phyloP scores from a whole-genome alignment of 257 asterid genomes.

The Marsdenia floribunda region DNA sequence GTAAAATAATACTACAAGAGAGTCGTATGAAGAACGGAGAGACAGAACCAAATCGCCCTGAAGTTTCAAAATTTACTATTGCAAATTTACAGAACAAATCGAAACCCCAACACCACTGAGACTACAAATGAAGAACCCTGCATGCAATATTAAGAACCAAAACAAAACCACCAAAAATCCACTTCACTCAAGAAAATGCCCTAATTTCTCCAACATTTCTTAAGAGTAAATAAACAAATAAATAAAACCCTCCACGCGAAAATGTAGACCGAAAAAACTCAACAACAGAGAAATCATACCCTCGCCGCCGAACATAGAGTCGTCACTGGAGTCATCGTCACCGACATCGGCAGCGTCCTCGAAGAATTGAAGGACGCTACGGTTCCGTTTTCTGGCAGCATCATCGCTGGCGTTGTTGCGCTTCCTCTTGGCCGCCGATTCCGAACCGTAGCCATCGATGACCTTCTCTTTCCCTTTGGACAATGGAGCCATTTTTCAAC shows the following conservation, averaged over 20 bases:
- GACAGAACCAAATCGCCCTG: not conserved
- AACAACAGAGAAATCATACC: slow-evolving; percentile 7
- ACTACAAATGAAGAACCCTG: not conserved
- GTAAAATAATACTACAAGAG: not conserved
- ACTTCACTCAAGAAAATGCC: not conserved
- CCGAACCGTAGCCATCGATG: slow-evolving; percentile 22
- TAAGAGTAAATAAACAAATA: not conserved
- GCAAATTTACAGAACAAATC: not conserved
- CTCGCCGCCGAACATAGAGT: slow-evolving; percentile 33
- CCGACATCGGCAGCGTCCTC: slow-evolving; percentile 62
- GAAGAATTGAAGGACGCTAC: slow-evolving; percentile 51
- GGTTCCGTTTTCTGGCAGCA: slow-evolving; percentile 50
- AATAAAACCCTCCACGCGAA: not conserved
- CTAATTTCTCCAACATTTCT: slow-evolving; percentile 12
- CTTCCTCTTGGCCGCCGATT: slow-evolving; percentile 58
- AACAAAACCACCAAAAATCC: slow-evolving; percentile 1
- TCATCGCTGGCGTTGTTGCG: slow-evolving; percentile 27
- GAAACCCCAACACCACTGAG: not conserved
- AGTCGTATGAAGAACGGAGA: not conserved
- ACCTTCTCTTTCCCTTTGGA: slow-evolving; percentile 86
- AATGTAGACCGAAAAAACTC: not conserved
- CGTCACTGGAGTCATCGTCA: slow-evolving; percentile 54
- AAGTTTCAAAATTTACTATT: not conserved
- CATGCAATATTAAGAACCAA: slow-evolving; percentile 1
- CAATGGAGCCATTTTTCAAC: slow-evolving; percentile 43